These are phyloP conservation scores for Cucurbita ficifolia DNA, from an alignment of 306 rosid genomes.

Conservation along the genomic window DNA sequence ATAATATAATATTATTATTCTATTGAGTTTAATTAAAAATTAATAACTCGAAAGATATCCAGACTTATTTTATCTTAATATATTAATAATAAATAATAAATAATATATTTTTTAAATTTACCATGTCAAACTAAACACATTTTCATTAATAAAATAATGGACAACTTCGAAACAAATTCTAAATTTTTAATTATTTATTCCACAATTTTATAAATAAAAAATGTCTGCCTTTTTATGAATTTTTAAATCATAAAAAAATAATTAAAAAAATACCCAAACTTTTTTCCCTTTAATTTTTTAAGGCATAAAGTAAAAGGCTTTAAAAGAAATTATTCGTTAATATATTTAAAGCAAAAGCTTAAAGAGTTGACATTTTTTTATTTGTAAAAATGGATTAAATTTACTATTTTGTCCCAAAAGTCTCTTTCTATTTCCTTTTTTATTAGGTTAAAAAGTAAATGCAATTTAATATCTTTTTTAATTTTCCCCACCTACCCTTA, in stretches of 20 bases:
- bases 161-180: background rate
- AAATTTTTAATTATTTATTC: background rate
- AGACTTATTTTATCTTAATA: too few species aligned
- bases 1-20: too few species aligned
- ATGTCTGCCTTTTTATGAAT: background rate
- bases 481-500: background rate
- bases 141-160: too few species aligned
- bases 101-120: too few species aligned
- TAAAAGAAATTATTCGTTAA: background rate
- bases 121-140: background rate
- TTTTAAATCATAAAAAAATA: too few species aligned
- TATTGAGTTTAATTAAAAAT: too few species aligned
- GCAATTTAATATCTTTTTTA: background rate
- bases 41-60: background rate
- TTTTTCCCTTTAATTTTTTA: background rate
- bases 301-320: background rate
- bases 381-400: background rate
- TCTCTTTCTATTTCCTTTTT: background rate
- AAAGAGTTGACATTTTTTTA: background rate
- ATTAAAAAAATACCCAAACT: background rate
- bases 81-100: too few species aligned
- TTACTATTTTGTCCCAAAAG: background rate
- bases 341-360: background rate
- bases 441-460: background rate
- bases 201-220: background rate